Percentiles rank a stretch among this genome's conserved stretches.
phyloP scores from a whole-genome alignment of 768 basidiomycete genomes.

The Lactifluus piperatus region DNA sequence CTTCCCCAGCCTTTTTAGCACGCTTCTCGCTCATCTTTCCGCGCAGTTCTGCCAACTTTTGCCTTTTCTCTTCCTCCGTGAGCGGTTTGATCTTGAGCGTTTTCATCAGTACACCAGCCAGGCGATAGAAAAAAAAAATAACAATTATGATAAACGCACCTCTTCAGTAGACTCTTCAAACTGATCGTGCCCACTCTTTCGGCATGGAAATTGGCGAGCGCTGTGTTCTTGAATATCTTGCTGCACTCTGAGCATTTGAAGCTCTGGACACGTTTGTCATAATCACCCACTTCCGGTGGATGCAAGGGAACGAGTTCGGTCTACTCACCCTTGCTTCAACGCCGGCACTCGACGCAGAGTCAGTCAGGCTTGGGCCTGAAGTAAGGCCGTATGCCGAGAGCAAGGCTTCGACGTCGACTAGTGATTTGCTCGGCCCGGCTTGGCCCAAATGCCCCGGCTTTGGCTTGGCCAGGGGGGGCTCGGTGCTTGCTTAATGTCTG shows the following conservation, averaged over 20 bases:
- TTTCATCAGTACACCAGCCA: neutral
- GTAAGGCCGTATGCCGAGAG: conserved; percentile 36
- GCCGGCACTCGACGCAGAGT: conserved; percentile 25
- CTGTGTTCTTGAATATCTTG: conserved; percentile 80
- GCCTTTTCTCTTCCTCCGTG: conserved; percentile 88
- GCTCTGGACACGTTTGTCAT: conserved; percentile 37
- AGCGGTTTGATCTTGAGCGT: conserved; percentile 71
- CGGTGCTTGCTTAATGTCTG: no score
- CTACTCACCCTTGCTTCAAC: conserved; percentile 58
- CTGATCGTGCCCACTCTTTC: conserved; percentile 90
- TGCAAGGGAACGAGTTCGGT: neutral
- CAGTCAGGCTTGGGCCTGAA: conserved; percentile 23
- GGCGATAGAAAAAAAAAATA: neutral
- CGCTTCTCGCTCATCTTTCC: conserved; percentile 78
- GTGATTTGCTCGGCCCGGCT: no score
- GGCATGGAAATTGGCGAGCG: conserved; percentile 86
- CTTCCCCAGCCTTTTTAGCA: conserved; percentile 57
- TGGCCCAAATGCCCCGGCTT: no score
- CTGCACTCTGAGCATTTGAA: conserved; percentile 80
- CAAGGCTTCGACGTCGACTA: conserved; percentile 63
- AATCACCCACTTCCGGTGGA: neutral
- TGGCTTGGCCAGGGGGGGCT: no score
- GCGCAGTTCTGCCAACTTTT: conserved; percentile 70
- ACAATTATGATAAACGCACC: conserved; percentile 46
- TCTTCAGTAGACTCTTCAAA: conserved; percentile 96